Evolutionary conservation across 2,329 filamentous ascomycete species (phyloP).

Genomic region (Phoma sp.): DNA sequence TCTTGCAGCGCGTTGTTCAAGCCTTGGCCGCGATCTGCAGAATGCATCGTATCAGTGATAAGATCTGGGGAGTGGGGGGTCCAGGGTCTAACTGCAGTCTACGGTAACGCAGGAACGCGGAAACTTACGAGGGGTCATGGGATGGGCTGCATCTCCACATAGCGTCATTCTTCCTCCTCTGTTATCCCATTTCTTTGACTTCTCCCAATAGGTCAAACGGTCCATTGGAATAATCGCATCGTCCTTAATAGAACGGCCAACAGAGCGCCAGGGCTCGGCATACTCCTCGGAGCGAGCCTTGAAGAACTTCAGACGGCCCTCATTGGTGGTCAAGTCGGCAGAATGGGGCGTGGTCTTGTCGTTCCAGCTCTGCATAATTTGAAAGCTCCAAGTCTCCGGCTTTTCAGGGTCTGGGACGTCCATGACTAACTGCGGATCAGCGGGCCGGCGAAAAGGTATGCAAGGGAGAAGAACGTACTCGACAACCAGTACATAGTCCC

Average conservation of each 20-base stretch:
- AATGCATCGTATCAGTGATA: conserved; percentile 15
- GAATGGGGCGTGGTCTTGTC: conserved; percentile 23
- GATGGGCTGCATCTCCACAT: conserved; percentile 48
- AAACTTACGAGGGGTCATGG: conserved; percentile 46
- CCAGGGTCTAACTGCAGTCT: conserved; percentile 11
- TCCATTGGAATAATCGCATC: conserved; percentile 37
- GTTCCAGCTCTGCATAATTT: conserved; percentile 36
- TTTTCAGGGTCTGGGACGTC: conserved; percentile 38
- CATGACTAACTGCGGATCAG: conserved; percentile 31
- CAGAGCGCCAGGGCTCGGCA: conserved; percentile 41
- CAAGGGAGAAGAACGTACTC: conserved; percentile 23
- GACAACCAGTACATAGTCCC: conserved; percentile 35
- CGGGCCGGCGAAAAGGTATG: conserved; percentile 4
- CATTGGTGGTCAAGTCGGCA: conserved; percentile 22
- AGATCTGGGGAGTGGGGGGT: conserved; percentile 15
- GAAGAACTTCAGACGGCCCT: conserved; percentile 30
- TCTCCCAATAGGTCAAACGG: conserved; percentile 41
- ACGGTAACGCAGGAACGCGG: conserved; percentile 13
- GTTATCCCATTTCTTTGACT: conserved; percentile 42
- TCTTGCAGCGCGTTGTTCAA: conserved; percentile 47
- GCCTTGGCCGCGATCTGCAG: conserved; percentile 44
- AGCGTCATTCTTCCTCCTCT: conserved; percentile 42
- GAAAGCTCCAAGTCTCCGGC: conserved; percentile 43
- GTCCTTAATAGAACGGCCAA: conserved; percentile 30
- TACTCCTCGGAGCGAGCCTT: conserved; percentile 32